These are phyloP conservation scores for Hippophae gyantsensis DNA, from an alignment of 306 rosid species.

Conservation along the genomic window DNA sequence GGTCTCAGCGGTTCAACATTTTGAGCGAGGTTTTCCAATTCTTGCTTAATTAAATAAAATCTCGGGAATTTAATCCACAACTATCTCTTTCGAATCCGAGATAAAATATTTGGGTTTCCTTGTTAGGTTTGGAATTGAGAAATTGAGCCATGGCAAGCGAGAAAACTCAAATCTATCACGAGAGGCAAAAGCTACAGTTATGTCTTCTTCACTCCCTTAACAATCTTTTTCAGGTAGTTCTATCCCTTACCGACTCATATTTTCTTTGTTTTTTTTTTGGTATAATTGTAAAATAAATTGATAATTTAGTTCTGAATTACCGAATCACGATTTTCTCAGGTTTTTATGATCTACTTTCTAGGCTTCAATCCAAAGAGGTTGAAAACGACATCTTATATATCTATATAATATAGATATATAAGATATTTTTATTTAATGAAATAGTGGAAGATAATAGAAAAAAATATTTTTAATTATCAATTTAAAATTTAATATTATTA, in stretches of 20 bases:
- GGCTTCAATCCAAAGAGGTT: too few species aligned
- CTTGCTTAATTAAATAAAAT: too few species aligned
- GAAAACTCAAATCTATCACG: conserved; percentile 56
- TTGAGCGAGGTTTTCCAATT: too few species aligned
- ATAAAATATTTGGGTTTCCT: background rate
- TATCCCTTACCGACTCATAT: background rate
- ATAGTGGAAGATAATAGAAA: too few species aligned
- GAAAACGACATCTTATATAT: too few species aligned
- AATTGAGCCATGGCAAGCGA: conserved; percentile 29
- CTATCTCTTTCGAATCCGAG: background rate
- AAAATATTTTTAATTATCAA: too few species aligned
- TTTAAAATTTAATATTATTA: too few species aligned
- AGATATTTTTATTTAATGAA: too few species aligned
- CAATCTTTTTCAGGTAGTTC: conserved; percentile 76
- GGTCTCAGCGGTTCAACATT: too few species aligned
- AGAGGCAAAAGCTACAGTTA: conserved; percentile 68
- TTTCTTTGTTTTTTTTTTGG: conserved; percentile 2
- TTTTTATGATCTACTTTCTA: too few species aligned
- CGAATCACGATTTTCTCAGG: too few species aligned
- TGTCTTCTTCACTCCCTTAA: conserved; percentile 82
- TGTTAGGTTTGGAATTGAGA: conserved; percentile 1
- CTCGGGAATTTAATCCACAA: background rate
- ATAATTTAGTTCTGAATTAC: background rate
- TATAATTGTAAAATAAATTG: background rate
- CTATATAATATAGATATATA: too few species aligned